phyloP scores from a whole-genome alignment of 257 asterid genomes.

The Eustoma russellianum region DNA sequence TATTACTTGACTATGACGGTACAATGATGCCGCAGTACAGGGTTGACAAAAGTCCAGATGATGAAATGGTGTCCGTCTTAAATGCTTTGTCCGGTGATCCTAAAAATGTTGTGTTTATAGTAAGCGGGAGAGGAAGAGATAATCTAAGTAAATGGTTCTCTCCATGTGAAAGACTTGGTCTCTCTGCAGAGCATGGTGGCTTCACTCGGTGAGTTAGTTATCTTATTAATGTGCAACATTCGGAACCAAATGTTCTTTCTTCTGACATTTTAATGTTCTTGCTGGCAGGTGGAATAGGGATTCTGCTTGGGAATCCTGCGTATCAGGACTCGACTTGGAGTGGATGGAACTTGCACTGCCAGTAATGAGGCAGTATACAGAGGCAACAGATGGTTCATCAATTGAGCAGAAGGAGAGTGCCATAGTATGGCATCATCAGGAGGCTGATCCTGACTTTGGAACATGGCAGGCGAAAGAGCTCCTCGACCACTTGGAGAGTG shows the following conservation, averaged over 20 bases:
- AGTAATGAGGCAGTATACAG: conserved; percentile 70
- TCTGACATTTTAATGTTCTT: neutral
- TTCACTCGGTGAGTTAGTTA: conserved; percentile 42
- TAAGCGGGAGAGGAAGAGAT: conserved; percentile 77
- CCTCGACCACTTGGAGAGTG: conserved; percentile 83
- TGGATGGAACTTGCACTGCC: conserved; percentile 70
- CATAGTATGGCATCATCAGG: conserved; percentile 85
- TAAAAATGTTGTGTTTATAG: conserved; percentile 58
- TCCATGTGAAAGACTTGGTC: conserved; percentile 58
- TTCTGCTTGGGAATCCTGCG: conserved; percentile 54
- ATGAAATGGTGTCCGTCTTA: conserved; percentile 44
- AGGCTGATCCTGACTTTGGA: conserved; percentile 86
- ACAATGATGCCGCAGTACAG: conserved; percentile 66
- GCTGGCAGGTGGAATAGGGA: conserved; percentile 46
- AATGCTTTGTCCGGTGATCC: conserved; percentile 63
- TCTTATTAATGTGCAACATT: neutral
- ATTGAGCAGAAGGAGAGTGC: conserved; percentile 92
- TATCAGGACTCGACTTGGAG: conserved; percentile 33
- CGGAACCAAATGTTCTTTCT: neutral
- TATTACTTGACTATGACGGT: conserved; percentile 80
- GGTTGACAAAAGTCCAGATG: conserved; percentile 56
- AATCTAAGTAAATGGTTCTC: conserved; percentile 62
- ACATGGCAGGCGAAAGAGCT: conserved; percentile 86
- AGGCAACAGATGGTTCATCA: conserved; percentile 84
- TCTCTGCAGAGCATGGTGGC: conserved; percentile 84